phyloP scores from a whole-genome alignment of 2,329 filamentous ascomycete genomes.

The Thelonectria blattea region DNA sequence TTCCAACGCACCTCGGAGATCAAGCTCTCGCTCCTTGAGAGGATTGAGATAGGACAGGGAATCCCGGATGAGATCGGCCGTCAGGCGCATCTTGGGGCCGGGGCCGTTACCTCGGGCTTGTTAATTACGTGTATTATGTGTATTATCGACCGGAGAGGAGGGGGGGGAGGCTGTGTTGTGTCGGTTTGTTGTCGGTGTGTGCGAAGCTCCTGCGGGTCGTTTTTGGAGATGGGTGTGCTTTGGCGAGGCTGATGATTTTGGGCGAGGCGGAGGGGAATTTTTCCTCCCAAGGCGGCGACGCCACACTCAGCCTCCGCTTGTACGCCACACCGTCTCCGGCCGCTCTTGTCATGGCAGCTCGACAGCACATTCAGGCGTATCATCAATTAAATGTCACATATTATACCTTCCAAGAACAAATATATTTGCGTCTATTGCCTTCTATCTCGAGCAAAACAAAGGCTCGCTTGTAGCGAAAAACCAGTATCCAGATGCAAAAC shows the following conservation, averaged over 20 bases:
- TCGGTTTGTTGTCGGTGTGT: constrained; percentile 17
- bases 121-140: no score
- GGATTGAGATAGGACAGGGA: constrained; percentile 99
- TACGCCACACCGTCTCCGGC: constrained; percentile 10
- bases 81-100: constrained; percentile 79
- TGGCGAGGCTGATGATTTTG: constrained; percentile 41
- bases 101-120: constrained; percentile 34
- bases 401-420: no score
- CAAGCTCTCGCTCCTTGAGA: constrained; percentile 97
- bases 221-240: constrained; percentile 8
- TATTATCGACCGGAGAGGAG: no score
- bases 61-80: constrained; percentile 89
- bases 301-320: constrained; percentile 24
- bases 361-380: no score
- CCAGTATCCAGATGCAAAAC: background rate
- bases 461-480: background rate
- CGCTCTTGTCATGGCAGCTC: background rate
- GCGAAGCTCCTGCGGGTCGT: constrained; percentile 21
- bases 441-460: background rate
- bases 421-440: background rate
- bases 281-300: constrained; percentile 28
- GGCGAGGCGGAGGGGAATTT: constrained; percentile 43
- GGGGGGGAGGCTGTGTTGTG: background rate
- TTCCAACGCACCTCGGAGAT: constrained; percentile 98
- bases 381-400: no score